Evolutionary conservation across 495 filamentous ascomycete genomes (phyloP).

Genomic region (Tuber indicum): DNA sequence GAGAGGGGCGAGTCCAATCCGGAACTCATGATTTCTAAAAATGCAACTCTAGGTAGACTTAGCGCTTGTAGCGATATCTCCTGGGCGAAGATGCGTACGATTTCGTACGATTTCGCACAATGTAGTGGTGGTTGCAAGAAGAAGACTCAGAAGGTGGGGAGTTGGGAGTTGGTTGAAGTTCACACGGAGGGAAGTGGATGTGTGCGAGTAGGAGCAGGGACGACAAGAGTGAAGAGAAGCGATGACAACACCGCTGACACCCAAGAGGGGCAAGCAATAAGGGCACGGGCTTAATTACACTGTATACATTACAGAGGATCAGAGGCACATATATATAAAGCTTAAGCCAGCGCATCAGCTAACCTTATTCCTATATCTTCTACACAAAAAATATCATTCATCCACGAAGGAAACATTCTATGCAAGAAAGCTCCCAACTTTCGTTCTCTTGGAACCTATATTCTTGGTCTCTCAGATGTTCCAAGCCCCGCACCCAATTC

Average conservation of each 20-base stretch:
- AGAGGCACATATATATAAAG: constrained; percentile 35
- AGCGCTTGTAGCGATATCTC: background rate
- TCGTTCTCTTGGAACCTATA: constrained; percentile 8
- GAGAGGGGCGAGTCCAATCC: constrained; percentile 53
- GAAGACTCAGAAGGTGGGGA: background rate
- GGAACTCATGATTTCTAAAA: constrained; percentile 36
- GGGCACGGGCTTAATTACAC: constrained; percentile 28
- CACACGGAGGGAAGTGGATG: constrained; percentile 21
- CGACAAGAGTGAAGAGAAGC: constrained; percentile 23
- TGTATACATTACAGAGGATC: constrained; percentile 30
- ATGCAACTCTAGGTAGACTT: background rate
- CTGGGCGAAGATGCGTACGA: background rate
- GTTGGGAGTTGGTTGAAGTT: constrained; percentile 24
- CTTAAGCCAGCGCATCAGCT: constrained; percentile 24
- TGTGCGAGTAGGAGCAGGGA: constrained; percentile 27
- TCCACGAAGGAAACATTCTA: constrained; percentile 27
- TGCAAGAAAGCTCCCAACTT: constrained; percentile 29
- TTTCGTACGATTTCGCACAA: background rate
- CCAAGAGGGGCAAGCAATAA: constrained; percentile 37
- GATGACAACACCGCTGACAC: constrained; percentile 37
- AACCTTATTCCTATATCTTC: constrained; percentile 35
- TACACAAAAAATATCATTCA: constrained; percentile 34
- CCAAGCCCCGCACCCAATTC: constrained; percentile 14
- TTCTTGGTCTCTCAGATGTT: constrained; percentile 18
- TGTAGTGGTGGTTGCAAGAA: constrained; percentile 14